A percentile compares a stretch with the other conserved stretches of the same genome.
phyloP scores from a whole-genome alignment of 2,329 filamentous ascomycete species.

The Diaporthe australafricana region DNA sequence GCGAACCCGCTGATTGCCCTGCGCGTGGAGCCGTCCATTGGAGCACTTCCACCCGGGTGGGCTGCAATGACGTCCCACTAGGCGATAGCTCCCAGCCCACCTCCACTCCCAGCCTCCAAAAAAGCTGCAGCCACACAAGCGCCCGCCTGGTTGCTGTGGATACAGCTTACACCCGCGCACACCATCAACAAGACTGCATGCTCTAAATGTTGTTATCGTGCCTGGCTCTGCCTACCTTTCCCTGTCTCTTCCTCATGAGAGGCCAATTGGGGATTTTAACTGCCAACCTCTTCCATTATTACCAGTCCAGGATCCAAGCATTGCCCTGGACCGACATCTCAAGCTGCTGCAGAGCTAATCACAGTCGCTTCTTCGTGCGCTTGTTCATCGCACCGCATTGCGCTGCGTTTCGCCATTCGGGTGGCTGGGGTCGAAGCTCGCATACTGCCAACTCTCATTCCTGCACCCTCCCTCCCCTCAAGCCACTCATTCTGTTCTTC shows the following conservation, averaged over 20 bases:
- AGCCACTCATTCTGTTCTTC: slow-evolving; percentile 26
- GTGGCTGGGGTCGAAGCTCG: slow-evolving; percentile 23
- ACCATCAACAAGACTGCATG: slow-evolving; percentile 28
- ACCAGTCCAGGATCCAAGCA: slow-evolving; percentile 17
- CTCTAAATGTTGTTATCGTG: slow-evolving; percentile 10
- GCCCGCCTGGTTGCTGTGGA: slow-evolving; percentile 27
- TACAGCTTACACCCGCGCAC: slow-evolving; percentile 13
- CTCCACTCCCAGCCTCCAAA: slow-evolving; percentile 21
- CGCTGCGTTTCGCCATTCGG: slow-evolving; percentile 16
- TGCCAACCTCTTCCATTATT: slow-evolving; percentile 27
- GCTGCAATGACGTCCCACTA: slow-evolving; percentile 13
- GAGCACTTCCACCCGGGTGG: neutral
- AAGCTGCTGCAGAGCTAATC: slow-evolving; percentile 18
- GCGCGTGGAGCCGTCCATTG: slow-evolving; percentile 2
- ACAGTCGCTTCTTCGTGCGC: neutral
- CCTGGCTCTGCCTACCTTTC: slow-evolving; percentile 16
- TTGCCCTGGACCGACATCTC: neutral
- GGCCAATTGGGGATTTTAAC: slow-evolving; percentile 2
- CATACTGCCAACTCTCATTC: slow-evolving; percentile 5
- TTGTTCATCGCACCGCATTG: neutral
- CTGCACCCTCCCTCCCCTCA: slow-evolving; percentile 11
- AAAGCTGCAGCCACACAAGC: slow-evolving; percentile 4
- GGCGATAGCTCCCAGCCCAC: slow-evolving; percentile 16
- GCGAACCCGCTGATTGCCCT: slow-evolving; percentile 1
- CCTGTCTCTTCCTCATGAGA: neutral